Base-by-base conservation (phyloP, 2,329 filamentous ascomycete genomes). In the Metarhizium robertsii region DNA sequence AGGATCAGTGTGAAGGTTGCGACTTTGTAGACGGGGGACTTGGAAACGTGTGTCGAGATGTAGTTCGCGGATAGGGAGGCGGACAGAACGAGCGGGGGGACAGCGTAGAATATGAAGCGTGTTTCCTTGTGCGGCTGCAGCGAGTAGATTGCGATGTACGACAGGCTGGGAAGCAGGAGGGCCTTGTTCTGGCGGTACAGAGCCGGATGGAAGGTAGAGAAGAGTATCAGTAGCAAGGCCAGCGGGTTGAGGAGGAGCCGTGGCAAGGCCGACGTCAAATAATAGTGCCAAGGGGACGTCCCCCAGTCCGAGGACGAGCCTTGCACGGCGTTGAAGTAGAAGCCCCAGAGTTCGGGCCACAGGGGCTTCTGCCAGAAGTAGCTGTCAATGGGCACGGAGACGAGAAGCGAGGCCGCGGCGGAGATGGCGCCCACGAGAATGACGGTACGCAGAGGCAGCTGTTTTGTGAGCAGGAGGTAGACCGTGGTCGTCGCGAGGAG, bases 111-210 rank as follows among this genome's bases (percentile, higher is more conserved):
- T 62, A 99, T 86, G 75, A 99, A 99, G 18, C 94, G 88, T 68
- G 91, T 88, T 73, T 99, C 94, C 69, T 99, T 99, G 74, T 99
- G 94, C 0, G 92, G 92, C 59, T 96, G 87, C 52, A 90, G 64
- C 60, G 90, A 96, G 75, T 96, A 97, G 47, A 95, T 70, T 4
- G 79, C 79, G 20, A 95, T 77, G 69, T 92, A 99, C 34, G 80
- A 69, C 2, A 95, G 61, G 10, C 81, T 79, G 0, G 94, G 91
- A 2, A 86, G 62, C 4, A 88, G 75, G 0, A 89, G 64, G 6
- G 75, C 72, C 16, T 71, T 66, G 0, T 77, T 74, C 5, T 71
- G 68, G 4, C 67, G 68, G 8, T 71, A 67, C 0, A 75, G 78
- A 2, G 74, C 75, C 0, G 76, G 74, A 6, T 76, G 73, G 11